A percentile compares a stretch with the other conserved stretches of the same genome.
Conservation (phyloP, 805 yeast species). For the Kockiozyma suomiensis region DNA sequence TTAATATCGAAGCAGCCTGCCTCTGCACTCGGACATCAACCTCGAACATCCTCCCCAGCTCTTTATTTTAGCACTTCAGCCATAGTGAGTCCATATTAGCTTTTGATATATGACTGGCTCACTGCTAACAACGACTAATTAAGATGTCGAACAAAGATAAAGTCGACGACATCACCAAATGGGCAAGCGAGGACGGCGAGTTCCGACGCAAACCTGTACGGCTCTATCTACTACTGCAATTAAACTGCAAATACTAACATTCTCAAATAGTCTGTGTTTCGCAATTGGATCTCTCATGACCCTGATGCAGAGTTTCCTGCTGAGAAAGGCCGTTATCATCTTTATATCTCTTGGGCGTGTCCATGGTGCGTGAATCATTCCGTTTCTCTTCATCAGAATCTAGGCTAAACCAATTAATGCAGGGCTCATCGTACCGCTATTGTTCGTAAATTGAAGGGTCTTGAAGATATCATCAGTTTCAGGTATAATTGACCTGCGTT, state of each 20-base stretch:
- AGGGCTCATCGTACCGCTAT: constrained; percentile 82
- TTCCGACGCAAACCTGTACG: constrained; percentile 34
- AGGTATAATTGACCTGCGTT: constrained; percentile 28
- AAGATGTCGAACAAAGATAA: background rate
- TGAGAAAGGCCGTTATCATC: constrained; percentile 79
- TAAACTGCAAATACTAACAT: background rate
- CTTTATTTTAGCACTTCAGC: background rate
- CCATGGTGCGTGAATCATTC: constrained; percentile 85
- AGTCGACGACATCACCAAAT: constrained; percentile 18
- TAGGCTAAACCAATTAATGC: background rate
- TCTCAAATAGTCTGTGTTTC: constrained; percentile 48
- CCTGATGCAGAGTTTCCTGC: constrained; percentile 75
- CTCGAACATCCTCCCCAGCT: background rate
- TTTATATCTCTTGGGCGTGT: constrained; percentile 87
- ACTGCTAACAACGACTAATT: no score
- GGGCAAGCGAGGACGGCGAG: constrained; percentile 36
- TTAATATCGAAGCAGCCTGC: background rate
- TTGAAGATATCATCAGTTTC: constrained; percentile 50
- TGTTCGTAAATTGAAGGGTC: constrained; percentile 72
- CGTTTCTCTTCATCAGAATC: constrained; percentile 66
- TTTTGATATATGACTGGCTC: no score
- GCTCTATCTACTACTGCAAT: background rate
- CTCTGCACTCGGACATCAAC: background rate
- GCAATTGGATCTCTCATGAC: constrained; percentile 60
- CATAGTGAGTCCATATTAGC: background rate